Base-by-base conservation (phyloP, 2,329 filamentous ascomycete species). In the Botrytis aclada region DNA sequence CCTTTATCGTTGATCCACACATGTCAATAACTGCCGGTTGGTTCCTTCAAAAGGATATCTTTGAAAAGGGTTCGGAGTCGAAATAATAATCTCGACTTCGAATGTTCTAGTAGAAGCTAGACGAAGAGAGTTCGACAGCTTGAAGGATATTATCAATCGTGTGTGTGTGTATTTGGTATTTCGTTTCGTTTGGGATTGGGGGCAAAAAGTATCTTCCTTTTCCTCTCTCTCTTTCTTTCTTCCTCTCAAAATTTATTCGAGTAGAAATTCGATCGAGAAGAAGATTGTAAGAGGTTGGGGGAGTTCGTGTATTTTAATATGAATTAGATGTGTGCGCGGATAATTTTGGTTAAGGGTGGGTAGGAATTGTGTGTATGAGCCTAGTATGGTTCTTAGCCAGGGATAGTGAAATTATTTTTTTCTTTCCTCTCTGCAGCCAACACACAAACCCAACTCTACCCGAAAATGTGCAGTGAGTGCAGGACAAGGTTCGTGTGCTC, bases 1-100 rank as follows among this genome's bases (percentile, higher is more conserved):
- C 77, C 79, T 76, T 74, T 78, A 79, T 80, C 77, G 77, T 79
- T 80, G 78, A 80, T 78, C 79, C 78, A 79, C 78, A 81, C 80
- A 81, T 81, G 77, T 81, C 80, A 79, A 80, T 78, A 78, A 78
- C 76, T 77, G 74, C 64, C 67, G n/a, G 62, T 22, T 70, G 75
- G 74, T 71, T 80, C 78, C 79, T 75, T 62, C 76, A 62, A 47
- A 70, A 78, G 75, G 78, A 78, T 74, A 73, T 74, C 73, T 63
- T 39, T 63, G 58, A 63, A 8, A 34, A 64, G 20, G 2, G 43
- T 69, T 77, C 75, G 77, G 78, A 76, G 78, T 77, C 78, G 78
- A 78, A 70, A 43, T 47, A 43, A 37, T 29, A 18, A 51, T 71
- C n/a, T 77, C 77, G 76, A 75, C 77, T 77, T 77, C 77, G 75